Evolutionary conservation across 163 green algal species (phyloP).

Genomic region (Prototheca cutis): DNA sequence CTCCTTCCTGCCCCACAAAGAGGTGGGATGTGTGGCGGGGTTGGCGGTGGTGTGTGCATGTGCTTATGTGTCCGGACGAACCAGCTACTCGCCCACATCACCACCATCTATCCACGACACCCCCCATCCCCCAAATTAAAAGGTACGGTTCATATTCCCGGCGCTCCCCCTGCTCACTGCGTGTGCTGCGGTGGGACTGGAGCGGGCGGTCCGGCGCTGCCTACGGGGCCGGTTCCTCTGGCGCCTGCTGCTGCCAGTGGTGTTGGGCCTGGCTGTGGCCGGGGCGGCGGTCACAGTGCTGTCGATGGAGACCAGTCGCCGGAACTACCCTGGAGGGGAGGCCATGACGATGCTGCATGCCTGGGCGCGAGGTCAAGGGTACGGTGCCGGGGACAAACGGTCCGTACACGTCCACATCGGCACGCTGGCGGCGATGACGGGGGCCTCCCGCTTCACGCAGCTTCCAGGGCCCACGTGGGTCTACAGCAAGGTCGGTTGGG

Average conservation of each 20-base stretch:
- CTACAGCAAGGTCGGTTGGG: constrained; percentile 46
- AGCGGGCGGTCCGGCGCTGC: constrained; percentile 1
- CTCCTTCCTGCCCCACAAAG: constrained; percentile 71
- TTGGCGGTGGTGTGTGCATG: too few relatives aligned
- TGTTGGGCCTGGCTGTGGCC: too few relatives aligned
- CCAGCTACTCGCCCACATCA: too few relatives aligned
- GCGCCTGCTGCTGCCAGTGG: not conserved
- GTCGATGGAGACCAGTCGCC: constrained; percentile 17
- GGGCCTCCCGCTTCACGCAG: constrained; percentile 52
- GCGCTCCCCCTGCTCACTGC: constrained; percentile 66
- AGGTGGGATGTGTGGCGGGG: too few relatives aligned
- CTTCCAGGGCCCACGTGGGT: constrained; percentile 19
- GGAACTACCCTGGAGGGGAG: constrained; percentile 65
- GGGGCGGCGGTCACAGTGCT: constrained; percentile 10
- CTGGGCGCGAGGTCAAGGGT: not conserved
- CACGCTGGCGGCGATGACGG: constrained; percentile 52
- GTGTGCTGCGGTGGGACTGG: constrained; percentile 36
- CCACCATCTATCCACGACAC: too few relatives aligned
- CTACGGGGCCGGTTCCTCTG: not conserved
- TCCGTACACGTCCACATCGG: constrained; percentile 50
- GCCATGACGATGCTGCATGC: constrained; percentile 40
- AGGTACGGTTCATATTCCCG: constrained; percentile 72
- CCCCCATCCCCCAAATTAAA: constrained; percentile 54
- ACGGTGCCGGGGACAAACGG: too few relatives aligned
- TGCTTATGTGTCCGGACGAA: too few relatives aligned